Evolutionary conservation across 2,329 filamentous ascomycete species (phyloP).

Genomic region (Diaporthe citriasiana): DNA sequence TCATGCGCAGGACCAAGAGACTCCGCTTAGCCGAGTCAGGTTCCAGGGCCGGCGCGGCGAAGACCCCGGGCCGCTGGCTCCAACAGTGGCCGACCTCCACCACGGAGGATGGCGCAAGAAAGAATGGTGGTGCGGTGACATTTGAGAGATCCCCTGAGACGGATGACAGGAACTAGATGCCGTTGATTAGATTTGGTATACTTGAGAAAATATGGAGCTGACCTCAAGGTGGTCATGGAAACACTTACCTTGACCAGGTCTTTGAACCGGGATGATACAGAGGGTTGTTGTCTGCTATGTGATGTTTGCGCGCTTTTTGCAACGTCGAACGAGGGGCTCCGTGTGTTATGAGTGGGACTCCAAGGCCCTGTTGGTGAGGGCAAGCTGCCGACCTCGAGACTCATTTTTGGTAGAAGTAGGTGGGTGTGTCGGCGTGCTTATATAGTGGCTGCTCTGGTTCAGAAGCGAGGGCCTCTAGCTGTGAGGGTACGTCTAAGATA

Average conservation of each 20-base stretch:
- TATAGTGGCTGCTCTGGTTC: background rate
- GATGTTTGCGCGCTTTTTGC: constrained; percentile 4
- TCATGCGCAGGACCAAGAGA: constrained; percentile 62
- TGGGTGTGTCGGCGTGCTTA: background rate
- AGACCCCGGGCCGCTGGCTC: constrained; percentile 62
- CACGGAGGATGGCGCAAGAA: constrained; percentile 63
- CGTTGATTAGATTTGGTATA: background rate
- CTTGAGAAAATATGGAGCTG: rapidly evolving
- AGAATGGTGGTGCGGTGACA: constrained; percentile 64
- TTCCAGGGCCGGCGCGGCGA: constrained; percentile 62
- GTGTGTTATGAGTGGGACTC: constrained; percentile 35
- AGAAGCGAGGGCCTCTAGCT: background rate
- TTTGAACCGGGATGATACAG: constrained; percentile 48
- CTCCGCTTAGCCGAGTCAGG: constrained; percentile 57
- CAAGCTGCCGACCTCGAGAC: constrained; percentile 35
- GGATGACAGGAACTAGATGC: constrained; percentile 50
- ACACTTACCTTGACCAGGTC: constrained; percentile 51
- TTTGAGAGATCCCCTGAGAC: constrained; percentile 66
- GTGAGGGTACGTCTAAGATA: background rate
- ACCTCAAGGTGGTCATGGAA: background rate
- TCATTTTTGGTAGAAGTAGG: constrained; percentile 9
- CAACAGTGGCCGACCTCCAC: constrained; percentile 66
- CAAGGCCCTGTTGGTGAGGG: constrained; percentile 39
- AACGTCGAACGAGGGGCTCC: constrained; percentile 7
- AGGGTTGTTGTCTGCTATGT: constrained; percentile 21